phyloP scores from a whole-genome alignment of 768 basidiomycete species.

The Chalciporus chontae region DNA sequence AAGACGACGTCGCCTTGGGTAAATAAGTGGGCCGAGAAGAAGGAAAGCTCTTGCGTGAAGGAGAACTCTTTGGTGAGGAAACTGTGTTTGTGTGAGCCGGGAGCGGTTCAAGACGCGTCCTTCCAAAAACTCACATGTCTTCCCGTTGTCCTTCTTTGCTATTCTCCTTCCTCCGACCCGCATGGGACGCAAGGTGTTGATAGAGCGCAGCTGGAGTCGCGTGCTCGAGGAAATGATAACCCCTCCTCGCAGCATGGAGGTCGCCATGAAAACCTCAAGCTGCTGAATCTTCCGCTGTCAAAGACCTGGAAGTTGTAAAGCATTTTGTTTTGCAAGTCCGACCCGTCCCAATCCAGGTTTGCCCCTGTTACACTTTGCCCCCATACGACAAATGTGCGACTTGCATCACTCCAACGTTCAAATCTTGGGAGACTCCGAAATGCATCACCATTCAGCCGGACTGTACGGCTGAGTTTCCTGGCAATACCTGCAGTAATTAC shows the following conservation, averaged over 20 bases:
- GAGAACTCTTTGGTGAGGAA: constrained; percentile 19
- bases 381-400: too few species aligned
- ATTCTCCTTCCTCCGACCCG: constrained; percentile 8
- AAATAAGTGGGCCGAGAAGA: constrained; percentile 23
- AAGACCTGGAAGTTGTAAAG: too few species aligned
- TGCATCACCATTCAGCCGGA: too few species aligned
- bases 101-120: too few species aligned
- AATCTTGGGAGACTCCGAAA: too few species aligned
- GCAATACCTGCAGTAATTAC: too few species aligned
- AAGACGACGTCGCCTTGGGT: neutral
- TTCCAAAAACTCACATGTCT: constrained; percentile 11
- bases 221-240: neutral
- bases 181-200: constrained; percentile 12
- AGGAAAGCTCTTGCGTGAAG: constrained; percentile 27
- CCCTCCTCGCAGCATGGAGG: constrained; percentile 6
- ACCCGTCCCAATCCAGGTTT: too few species aligned
- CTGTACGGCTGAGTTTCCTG: too few species aligned
- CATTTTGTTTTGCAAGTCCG: too few species aligned
- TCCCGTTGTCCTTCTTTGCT: constrained; percentile 11
- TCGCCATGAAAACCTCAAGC: constrained; percentile 9
- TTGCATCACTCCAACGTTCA: too few species aligned
- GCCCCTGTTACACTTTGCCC: too few species aligned
- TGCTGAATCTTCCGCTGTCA: too few species aligned
- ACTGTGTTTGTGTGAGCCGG: constrained; percentile 4
- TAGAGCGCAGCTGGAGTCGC: neutral